Evolutionary conservation across 306 rosid species (phyloP).

Genomic region (Quercus gilva): DNA sequence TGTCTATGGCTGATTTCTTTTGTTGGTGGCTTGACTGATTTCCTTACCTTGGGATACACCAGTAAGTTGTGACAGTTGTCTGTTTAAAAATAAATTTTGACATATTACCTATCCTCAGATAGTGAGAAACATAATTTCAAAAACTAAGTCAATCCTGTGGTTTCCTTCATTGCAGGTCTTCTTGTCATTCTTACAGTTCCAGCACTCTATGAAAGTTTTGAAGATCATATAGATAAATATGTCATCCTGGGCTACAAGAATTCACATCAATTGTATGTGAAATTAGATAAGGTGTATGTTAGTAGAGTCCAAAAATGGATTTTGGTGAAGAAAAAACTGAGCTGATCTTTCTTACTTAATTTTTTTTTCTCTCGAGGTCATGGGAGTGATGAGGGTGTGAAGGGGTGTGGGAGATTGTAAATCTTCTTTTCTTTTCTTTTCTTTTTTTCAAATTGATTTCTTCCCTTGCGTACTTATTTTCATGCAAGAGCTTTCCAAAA

Average conservation of each 20-base stretch:
- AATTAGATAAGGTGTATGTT: slow-evolving; percentile 49
- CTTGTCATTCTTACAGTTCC: slow-evolving; percentile 73
- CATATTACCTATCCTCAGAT: neutral
- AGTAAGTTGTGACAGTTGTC: slow-evolving; percentile 48
- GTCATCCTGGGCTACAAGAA: slow-evolving; percentile 50
- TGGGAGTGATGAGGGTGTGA: slow-evolving; percentile 32
- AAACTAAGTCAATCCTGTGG: slow-evolving; percentile 14
- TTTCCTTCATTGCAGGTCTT: slow-evolving; percentile 59
- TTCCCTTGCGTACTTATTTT: slow-evolving; percentile 18
- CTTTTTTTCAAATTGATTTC: neutral
- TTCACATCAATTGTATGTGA: slow-evolving; percentile 51
- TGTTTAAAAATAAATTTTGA: slow-evolving; percentile 8
- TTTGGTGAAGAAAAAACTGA: slow-evolving; percentile 68
- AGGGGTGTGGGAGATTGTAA: slow-evolving; percentile 25
- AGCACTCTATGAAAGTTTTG: slow-evolving; percentile 76
- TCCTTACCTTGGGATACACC: slow-evolving; percentile 70
- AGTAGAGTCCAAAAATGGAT: slow-evolving; percentile 51
- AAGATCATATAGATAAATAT: slow-evolving; percentile 63
- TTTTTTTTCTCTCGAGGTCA: slow-evolving; percentile 14
- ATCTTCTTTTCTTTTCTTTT: slow-evolving; percentile 3
- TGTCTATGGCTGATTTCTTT: slow-evolving; percentile 58
- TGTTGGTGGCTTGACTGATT: slow-evolving; percentile 82
- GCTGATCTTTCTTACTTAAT: slow-evolving; percentile 41
- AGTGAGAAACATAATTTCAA: neutral
- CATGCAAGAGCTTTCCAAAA: slow-evolving; percentile 13